Percentiles rank a stretch among this genome's conserved stretches.
Conservation (phyloP, 129 eudicot species). For the Calendula officinalis region DNA sequence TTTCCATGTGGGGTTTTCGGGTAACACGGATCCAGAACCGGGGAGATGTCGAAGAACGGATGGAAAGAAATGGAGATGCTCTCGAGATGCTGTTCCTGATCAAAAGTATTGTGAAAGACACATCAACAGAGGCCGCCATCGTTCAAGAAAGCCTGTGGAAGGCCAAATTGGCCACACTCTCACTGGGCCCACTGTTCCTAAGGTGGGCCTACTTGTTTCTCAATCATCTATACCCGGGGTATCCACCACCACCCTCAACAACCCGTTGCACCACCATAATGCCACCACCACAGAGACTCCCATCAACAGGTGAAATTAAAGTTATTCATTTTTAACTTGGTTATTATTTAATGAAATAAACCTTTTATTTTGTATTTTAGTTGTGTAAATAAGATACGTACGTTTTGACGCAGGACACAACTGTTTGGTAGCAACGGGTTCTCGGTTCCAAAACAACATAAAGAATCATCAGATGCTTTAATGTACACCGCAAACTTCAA, state of each 20-base stretch:
- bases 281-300: constrained; percentile 33
- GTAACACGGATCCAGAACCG: constrained; percentile 86
- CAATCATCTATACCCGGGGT: constrained; percentile 51
- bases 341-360: too few species aligned
- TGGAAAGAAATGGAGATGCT: constrained; percentile 99
- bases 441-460: constrained; percentile 41
- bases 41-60: constrained; percentile 98
- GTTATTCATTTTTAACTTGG: too few species aligned
- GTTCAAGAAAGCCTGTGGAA: constrained; percentile 99
- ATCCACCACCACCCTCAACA: constrained; percentile 39
- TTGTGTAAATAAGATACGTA: not conserved
- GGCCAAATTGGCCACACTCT: constrained; percentile 89
- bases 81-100: constrained; percentile 90
- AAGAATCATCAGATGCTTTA: constrained; percentile 42
- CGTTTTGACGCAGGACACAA: constrained; percentile 28
- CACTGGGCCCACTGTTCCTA: constrained; percentile 52
- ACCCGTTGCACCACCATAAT: constrained; percentile 37
- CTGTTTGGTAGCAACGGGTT: constrained; percentile 28
- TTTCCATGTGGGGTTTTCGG: constrained; percentile 82
- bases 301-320: constrained; percentile 38
- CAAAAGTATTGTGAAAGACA: constrained; percentile 97
- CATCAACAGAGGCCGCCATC: constrained; percentile 93
- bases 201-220: constrained; percentile 48
- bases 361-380: not conserved
- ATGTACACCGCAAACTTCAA: constrained; percentile 33